A percentile compares a stretch with the other conserved stretches of the same genome.
These are phyloP conservation scores for Metarhizium album DNA, from an alignment of 2,329 filamentous ascomycete species.

Conservation along the genomic window DNA sequence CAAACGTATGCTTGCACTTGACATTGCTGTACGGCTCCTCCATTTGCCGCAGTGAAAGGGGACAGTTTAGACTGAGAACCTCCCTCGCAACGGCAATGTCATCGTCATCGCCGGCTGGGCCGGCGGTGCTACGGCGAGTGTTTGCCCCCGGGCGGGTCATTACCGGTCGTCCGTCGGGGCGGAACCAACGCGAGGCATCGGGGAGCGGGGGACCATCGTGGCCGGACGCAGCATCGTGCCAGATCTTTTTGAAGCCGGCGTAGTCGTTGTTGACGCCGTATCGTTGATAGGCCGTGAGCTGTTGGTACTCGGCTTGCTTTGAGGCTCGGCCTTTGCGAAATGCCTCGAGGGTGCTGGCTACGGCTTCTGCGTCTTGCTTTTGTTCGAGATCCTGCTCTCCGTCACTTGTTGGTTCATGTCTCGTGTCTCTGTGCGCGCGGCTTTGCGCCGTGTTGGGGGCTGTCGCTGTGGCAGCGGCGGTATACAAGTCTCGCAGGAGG, in stretches of 20 bases:
- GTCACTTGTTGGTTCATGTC: constrained; percentile 7
- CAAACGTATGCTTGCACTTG: constrained; percentile 63
- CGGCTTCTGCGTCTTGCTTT: constrained; percentile 15
- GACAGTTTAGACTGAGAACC: constrained; percentile 56
- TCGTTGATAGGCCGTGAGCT: constrained; percentile 31
- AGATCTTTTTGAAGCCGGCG: constrained; percentile 45
- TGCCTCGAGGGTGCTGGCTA: constrained; percentile 19
- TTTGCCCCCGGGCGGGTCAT: constrained; percentile 15
- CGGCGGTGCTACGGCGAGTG: constrained; percentile 1
- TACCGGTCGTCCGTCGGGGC: constrained; percentile 31
- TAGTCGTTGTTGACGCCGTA: constrained; percentile 50
- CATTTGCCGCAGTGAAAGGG: constrained; percentile 54
- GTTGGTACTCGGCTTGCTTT: constrained; percentile 31
- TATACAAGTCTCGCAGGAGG: constrained; percentile 26
- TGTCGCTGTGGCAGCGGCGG: constrained; percentile 7
- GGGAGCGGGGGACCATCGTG: constrained; percentile 40
- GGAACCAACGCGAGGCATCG: constrained; percentile 44
- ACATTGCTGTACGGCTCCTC: constrained; percentile 54
- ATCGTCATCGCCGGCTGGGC: constrained; percentile 45
- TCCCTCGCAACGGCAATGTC: constrained; percentile 58
- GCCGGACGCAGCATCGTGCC: constrained; percentile 42
- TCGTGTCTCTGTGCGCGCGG: constrained; percentile 7
- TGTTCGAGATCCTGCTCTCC: constrained; percentile 13
- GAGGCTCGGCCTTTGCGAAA: constrained; percentile 25
- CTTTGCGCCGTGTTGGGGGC: constrained; percentile 8